Evolutionary conservation across 164 flowering plant species (phyloP), one percentile per base, ranked within the genome.

Genomic region (Vitis vinifera): DNA sequence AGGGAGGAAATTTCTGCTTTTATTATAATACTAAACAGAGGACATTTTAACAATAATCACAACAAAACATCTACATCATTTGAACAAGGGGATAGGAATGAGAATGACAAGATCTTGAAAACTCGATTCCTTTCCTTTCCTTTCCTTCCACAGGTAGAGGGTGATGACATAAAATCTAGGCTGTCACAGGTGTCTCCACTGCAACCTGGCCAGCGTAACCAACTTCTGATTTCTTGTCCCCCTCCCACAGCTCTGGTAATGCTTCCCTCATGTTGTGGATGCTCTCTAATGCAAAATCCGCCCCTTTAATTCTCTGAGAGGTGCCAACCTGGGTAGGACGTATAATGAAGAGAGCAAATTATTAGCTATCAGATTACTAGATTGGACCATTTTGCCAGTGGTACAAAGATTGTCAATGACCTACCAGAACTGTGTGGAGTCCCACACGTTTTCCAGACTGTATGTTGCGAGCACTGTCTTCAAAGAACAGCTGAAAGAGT

Each of bases 191-290:
- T 14, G 89, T 79, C 67, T 85, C 85, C 52, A 78, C 82, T 5
- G 85, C 56, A 68, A 84, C 69, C 19, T 72, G 76, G 51, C 71
- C 79, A 7, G 84, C 27, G 68, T 85, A 81, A n/a, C 59, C 63
- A 66, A 79, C 82, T 53, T 79, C 85, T 8, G 78, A 63, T 50
- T 69, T 76, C 53, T 49, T 65, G 50, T 78, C 83, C 5, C 66
- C 62, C 52, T 83, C 88, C 87, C 87, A 88, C 0, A 86, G 81
- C 76, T 88, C 86, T 2, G 89, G 87, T 10, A 88, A 13, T 61
- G 88, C 89, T 77, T 88, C 89, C 76, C 73, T 75, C n/a, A 88
- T 53, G 75, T 86, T 86, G 68, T 88, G 91, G 37, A 86, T 82
- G 75, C 87, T 86, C 58, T 86, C 91, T 37, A 88, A 51, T 44